Evolutionary conservation across 345 rosid genomes (phyloP).

Genomic region (Gossypium sturtianum): DNA sequence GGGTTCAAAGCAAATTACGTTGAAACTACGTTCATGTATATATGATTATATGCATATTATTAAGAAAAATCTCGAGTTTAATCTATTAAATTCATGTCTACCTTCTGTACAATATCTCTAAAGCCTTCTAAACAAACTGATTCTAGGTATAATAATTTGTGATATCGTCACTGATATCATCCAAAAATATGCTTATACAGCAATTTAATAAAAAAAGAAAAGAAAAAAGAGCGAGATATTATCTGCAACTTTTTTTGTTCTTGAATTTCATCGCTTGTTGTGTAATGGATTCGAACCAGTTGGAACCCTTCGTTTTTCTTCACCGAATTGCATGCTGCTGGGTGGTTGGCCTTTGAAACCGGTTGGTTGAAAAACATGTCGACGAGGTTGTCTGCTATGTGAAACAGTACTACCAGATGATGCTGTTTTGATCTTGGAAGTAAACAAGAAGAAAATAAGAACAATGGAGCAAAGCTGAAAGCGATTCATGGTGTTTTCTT

Average conservation of each 20-base stretch:
- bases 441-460: background rate
- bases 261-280: constrained; percentile 28
- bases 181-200: background rate
- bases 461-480: constrained; percentile 1
- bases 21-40: background rate
- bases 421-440: background rate
- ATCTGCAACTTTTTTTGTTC: background rate
- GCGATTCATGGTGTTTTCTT: background rate
- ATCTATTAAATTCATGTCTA: background rate
- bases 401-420: background rate
- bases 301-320: constrained; percentile 42
- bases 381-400: background rate
- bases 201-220: background rate
- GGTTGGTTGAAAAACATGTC: background rate
- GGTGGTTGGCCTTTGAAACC: constrained; percentile 1
- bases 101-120: constrained; percentile 8
- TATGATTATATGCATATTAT: background rate
- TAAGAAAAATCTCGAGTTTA: background rate
- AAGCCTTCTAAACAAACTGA: background rate
- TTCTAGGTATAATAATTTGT: background rate
- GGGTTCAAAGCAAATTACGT: background rate
- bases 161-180: background rate
- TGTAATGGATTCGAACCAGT: constrained; percentile 52
- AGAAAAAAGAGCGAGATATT: too few species aligned
- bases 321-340: background rate